These are phyloP conservation scores for Manihot esculenta DNA, from an alignment of 441 rosid species.

Conservation along the genomic window DNA sequence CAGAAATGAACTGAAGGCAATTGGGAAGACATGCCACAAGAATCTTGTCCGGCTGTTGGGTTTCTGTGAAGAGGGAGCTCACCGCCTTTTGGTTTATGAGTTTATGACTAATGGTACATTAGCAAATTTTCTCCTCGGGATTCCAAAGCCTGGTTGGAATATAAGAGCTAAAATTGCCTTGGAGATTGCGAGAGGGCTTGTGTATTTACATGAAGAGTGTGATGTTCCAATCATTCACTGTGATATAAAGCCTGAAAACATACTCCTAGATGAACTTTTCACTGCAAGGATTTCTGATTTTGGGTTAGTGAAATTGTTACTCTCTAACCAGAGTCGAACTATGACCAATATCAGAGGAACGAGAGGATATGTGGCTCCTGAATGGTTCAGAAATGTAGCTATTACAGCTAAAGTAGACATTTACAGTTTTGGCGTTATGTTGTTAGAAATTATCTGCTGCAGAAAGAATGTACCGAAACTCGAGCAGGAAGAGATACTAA, in stretches of 20 bases:
- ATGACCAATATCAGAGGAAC: constrained; percentile 24
- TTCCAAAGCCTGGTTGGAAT: constrained; percentile 19
- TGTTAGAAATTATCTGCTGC: constrained; percentile 30
- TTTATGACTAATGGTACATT: constrained; percentile 22
- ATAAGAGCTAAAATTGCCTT: constrained; percentile 16
- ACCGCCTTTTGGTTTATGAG: constrained; percentile 15
- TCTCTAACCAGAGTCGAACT: constrained; percentile 16
- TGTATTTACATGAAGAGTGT: constrained; percentile 24
- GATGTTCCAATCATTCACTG: constrained; percentile 25
- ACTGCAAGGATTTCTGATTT: constrained; percentile 25
- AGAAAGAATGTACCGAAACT: constrained; percentile 15
- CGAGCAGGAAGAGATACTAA: constrained; percentile 10
- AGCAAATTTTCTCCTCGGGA: constrained; percentile 14
- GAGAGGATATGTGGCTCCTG: constrained; percentile 26
- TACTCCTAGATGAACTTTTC: constrained; percentile 17
- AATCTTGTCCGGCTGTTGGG: constrained; percentile 23
- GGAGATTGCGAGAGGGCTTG: constrained; percentile 21
- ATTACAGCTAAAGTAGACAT: constrained; percentile 29
- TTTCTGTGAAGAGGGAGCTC: constrained; percentile 16
- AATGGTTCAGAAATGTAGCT: constrained; percentile 29
- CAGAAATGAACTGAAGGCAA: constrained; percentile 21
- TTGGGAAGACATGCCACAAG: constrained; percentile 24
- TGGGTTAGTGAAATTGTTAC: constrained; percentile 21
- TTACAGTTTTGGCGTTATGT: constrained; percentile 23
- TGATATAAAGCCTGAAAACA: constrained; percentile 30